Base-by-base conservation (phyloP, 345 rosid species). In the Microcos paniculata region DNA sequence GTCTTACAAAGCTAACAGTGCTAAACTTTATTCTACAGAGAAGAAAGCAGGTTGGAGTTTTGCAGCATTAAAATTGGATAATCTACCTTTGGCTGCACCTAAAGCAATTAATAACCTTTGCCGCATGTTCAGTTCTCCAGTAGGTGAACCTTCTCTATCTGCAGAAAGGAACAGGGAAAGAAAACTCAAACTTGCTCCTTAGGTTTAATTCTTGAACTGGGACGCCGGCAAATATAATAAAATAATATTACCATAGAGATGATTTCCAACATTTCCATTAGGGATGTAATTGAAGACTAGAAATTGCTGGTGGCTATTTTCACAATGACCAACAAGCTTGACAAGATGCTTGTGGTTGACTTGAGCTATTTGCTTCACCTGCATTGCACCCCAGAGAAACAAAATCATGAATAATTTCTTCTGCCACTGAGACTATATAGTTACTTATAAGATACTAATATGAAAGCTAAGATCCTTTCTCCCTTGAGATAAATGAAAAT, bases 1-100 rank as follows among this genome's bases (percentile, higher is more conserved):
- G n/a, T 40, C 65, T 46, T 40, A 62, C 61, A 68, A 66, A 19
- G 71, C 23, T n/a, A 19, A 66, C 42, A 3, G 12, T 72, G 30
- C 35, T 35, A 49, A 8, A 4, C 24, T 61, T 13, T 16, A 23
- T 12, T 45, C 11, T 13, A 14, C 8, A 31, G 1, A 0, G 14
- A 64, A 43, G 38, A 18, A 58, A 56, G 57, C 43, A 52, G 26
- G 35, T 13, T 24, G 51, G 23, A n/a, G 58, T 18, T 21, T 62
- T 53, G 31, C 52, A 56, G 57, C 55, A 58, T n/a, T 48, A 61
- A 58, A 58, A 23, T 13, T 9, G n/a, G 42, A 48, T 33, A 16
- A 48, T 12, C 24, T 84, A 86, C 87, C 87, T 80, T 66, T 79
- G 52, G 87, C 87, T 30, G 86, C 86, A 46, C 83, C 87, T 24